phyloP scores from a whole-genome alignment of 331 rosid genomes.

The Prunus yedoensis region DNA sequence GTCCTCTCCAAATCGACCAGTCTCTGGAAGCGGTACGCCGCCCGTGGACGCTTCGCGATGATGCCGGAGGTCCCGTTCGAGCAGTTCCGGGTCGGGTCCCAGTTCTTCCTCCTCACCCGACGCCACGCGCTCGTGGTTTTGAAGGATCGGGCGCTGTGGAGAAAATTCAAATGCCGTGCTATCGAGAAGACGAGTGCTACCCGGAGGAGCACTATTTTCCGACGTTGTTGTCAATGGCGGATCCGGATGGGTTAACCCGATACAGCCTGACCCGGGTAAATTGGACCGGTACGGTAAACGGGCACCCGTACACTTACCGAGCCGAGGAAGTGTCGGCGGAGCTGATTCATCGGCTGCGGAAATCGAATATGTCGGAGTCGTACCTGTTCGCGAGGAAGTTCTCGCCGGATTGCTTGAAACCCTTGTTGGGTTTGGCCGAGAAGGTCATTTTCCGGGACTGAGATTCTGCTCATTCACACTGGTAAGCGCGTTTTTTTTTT shows the following conservation, averaged over 20 bases:
- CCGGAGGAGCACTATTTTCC: conserved; percentile 98
- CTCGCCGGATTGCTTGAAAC: conserved; percentile 74
- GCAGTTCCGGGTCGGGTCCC: conserved; percentile 85
- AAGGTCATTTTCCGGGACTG: conserved; percentile 76
- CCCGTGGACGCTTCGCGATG: conserved; percentile 71
- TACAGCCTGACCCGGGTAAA: conserved; percentile 81
- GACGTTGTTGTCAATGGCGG: conserved; percentile 75
- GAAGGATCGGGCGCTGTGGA: conserved; percentile 72
- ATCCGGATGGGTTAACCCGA: conserved; percentile 69
- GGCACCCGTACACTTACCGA: conserved; percentile 77
- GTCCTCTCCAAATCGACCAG: conserved; percentile 45
- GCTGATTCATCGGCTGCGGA: conserved; percentile 52
- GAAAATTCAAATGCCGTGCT: conserved; percentile 77
- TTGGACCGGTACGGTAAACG: conserved; percentile 86
- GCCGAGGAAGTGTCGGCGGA: conserved; percentile 52
- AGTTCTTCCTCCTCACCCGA: conserved; percentile 78
- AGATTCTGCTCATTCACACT: conserved; percentile 19
- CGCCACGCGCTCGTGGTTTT: conserved; percentile 65
- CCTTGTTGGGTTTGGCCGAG: conserved; percentile 62
- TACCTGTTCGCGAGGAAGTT: conserved; percentile 86
- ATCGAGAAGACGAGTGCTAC: conserved; percentile 63
- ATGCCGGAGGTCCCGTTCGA: conserved; percentile 83
- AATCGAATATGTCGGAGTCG: conserved; percentile 69
- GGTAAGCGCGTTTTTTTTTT: conserved; percentile 33
- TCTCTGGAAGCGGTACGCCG: conserved; percentile 75